Conservation (phyloP, 2,329 filamentous ascomycete genomes). For the Exophiala alcalophila region DNA sequence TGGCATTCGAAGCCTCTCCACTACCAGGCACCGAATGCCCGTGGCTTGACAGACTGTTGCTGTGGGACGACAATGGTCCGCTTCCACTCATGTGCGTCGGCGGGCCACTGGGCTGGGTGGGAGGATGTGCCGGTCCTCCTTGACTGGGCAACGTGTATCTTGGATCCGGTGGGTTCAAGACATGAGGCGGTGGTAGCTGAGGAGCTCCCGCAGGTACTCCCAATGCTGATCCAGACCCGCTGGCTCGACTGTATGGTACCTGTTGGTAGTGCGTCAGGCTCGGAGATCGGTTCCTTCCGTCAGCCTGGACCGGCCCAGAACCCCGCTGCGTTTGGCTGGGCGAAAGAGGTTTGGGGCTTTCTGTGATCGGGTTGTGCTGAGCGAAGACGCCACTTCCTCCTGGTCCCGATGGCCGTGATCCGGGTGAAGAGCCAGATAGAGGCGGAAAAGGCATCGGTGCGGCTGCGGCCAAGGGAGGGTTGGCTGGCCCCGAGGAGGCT, state of each 20-base stretch:
- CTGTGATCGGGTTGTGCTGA: constrained; percentile 71
- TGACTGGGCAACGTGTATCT: constrained; percentile 44
- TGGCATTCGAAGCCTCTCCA: constrained; percentile 29
- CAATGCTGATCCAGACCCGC: constrained; percentile 29
- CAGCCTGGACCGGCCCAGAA: constrained; percentile 39
- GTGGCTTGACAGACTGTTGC: constrained; percentile 36
- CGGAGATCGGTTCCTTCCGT: constrained; percentile 46
- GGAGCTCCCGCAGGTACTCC: constrained; percentile 41
- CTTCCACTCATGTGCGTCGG: constrained; percentile 37
- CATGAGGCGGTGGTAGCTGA: constrained; percentile 45
- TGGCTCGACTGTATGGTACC: constrained; percentile 30
- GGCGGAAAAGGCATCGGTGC: constrained; percentile 41
- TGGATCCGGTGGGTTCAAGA: constrained; percentile 42
- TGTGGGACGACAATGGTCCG: constrained; percentile 30
- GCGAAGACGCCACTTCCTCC: constrained; percentile 65
- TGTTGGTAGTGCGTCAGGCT: constrained; percentile 44
- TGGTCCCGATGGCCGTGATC: constrained; percentile 39
- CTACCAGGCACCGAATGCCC: constrained; percentile 33
- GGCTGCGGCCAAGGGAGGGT: constrained; percentile 46
- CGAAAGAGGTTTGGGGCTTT: constrained; percentile 77
- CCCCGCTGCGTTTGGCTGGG: constrained; percentile 38
- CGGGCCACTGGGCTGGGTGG: constrained; percentile 34
- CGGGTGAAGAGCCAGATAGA: constrained; percentile 36
- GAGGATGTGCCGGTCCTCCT: constrained; percentile 35
- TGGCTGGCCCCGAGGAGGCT: constrained; percentile 48